Base-by-base conservation (phyloP, 1,284 basidiomycete species). In the Cystobasidiaceae sp. region DNA sequence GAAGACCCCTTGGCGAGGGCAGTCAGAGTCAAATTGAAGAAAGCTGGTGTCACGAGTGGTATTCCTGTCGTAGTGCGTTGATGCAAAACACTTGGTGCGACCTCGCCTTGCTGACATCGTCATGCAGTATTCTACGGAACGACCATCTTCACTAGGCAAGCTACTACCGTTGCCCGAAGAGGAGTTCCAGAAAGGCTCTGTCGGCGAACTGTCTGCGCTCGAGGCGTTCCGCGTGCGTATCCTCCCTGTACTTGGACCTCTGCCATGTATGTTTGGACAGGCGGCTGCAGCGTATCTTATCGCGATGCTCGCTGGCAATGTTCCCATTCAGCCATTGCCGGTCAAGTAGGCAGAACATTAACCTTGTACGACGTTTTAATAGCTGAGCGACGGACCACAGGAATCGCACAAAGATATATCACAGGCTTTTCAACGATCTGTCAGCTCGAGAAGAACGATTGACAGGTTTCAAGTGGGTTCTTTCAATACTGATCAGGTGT, bases 1-100 rank as follows among this genome's bases (percentile, higher is more conserved):
- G 96, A 98, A 75, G 96, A 98, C 75, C 93, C 94, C 1, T 83
- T 99, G 5, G 93, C 93, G 17, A 86, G 94, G 56, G 84, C 89
- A 13, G 93, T 98, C 6, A 84, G 96, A 17, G 82, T 88, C 33
- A 83, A 87, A 57, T 81, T 97, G 61, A 56, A 68, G 39, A 58
- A 70, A 17, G 70, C 67, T 34, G 74, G 73, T 17, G 66, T 75
- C 41, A 27, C 48, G 2, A 49, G 49, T 34, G 74, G 74, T 2
- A 66, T 75, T 17, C 74, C 74, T 0, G 73, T 74, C 25, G 72
- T 75, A 11, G 72, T 74, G 21, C 63, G 71, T 60, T 28, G 33
- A 4, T n/a, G 48, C 21, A 33, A 67, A n/a, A 6, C 11, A 28
- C 37, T 15, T 44, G 25, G 15, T 52, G n/a, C 23, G 51, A 32